Percentiles rank a stretch among this genome's conserved stretches.
Conservation (phyloP, 1,284 basidiomycete species). For the Marasmius fiardii region DNA sequence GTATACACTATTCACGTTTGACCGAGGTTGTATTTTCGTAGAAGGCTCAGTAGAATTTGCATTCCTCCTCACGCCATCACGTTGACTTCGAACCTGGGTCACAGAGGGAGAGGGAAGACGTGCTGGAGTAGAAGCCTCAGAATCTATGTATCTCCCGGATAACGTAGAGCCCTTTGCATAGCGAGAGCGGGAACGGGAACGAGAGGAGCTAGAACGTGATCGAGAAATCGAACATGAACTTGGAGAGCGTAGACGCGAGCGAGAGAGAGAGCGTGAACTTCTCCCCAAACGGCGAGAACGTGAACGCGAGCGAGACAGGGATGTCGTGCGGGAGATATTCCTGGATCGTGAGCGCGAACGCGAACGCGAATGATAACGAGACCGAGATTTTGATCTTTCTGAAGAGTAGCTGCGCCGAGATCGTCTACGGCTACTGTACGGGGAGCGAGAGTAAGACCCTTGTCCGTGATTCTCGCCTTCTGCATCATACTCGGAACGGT, state of each 20-base stretch:
- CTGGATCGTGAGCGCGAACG: constrained; percentile 1
- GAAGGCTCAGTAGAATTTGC: constrained; percentile 34
- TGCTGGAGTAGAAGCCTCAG: constrained; percentile 3
- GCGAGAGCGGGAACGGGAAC: not conserved
- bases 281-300: constrained; percentile 12
- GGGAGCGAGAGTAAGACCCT: constrained; percentile 34
- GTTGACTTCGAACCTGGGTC: constrained; percentile 1
- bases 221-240: constrained; percentile 29
- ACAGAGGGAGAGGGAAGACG: not conserved
- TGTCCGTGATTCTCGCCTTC: constrained; percentile 29
- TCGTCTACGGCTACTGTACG: not conserved
- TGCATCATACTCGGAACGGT: constrained; percentile 37
- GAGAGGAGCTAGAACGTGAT: constrained; percentile 17
- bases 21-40: constrained; percentile 11
- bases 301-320: constrained; percentile 4
- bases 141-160: not conserved
- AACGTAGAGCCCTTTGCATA: not conserved
- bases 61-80: not conserved
- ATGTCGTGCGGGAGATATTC: not conserved
- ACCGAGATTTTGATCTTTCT: constrained; percentile 11
- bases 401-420: constrained; percentile 5
- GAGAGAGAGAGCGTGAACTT: constrained; percentile 13
- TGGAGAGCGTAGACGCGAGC: constrained; percentile 12
- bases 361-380: constrained; percentile 7
- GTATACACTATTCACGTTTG: constrained; percentile 5